Conservation (phyloP, 257 asterid species). For the Rubia yunnanensis region DNA sequence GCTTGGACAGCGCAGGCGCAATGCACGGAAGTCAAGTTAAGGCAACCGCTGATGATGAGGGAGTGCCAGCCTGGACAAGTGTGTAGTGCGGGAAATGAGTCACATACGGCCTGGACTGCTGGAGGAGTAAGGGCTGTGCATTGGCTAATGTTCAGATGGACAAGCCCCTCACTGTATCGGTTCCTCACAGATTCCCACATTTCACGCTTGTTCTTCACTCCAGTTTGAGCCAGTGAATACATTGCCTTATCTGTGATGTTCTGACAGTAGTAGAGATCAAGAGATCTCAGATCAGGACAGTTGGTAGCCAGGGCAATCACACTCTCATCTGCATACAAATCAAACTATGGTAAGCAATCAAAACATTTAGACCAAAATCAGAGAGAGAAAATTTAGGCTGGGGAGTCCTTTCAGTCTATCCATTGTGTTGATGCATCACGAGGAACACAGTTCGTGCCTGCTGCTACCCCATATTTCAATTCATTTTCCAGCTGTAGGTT, state of each 20-base stretch:
- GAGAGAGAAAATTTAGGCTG: too few relatives aligned
- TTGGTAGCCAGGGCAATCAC: constrained; percentile 74
- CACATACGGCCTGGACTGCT: constrained; percentile 94
- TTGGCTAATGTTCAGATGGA: constrained; percentile 84
- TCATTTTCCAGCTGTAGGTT: not conserved
- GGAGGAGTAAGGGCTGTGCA: constrained; percentile 99
- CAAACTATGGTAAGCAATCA: not conserved
- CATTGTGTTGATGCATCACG: too few relatives aligned
- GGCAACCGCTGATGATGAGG: constrained; percentile 86
- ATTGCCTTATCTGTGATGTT: constrained; percentile 82
- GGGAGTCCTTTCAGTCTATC: too few relatives aligned
- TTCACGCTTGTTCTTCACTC: constrained; percentile 46
- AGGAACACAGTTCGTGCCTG: too few relatives aligned
- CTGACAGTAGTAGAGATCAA: constrained; percentile 86
- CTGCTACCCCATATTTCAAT: not conserved
- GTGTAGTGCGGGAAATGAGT: constrained; percentile 87
- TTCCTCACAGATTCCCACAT: constrained; percentile 59
- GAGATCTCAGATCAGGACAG: constrained; percentile 72
- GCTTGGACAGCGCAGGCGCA: constrained; percentile 71
- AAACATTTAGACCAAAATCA: not conserved
- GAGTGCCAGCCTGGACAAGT: constrained; percentile 84
- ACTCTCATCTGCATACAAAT: constrained; percentile 59
- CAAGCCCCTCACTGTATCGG: constrained; percentile 68
- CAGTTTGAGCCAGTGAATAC: constrained; percentile 82
- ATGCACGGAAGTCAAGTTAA: constrained; percentile 72